Base-by-base conservation (phyloP, 805 yeast genomes). In the Myxozyma sirexii region DNA sequence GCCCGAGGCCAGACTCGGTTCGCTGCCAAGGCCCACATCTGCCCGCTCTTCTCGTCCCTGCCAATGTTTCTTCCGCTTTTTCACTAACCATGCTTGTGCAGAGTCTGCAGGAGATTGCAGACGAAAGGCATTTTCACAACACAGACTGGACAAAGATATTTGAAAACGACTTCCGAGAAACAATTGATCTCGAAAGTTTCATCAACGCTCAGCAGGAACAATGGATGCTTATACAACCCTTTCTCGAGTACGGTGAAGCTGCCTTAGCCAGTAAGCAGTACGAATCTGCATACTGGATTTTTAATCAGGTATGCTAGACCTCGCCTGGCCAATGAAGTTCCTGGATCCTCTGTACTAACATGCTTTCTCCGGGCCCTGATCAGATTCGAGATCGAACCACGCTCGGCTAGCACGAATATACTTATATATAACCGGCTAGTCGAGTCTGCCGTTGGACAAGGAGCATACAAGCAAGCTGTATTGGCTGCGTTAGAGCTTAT, bases 141-240 rank as follows among this genome's bases (percentile, higher is more conserved):
- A 37, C 43, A 10, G 52, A 48, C 8, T 48, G 52, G 52, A 23
- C 31, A 6, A 37, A 15, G 29, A 37, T 48, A 19, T 37, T 48
- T 10, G 43, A 48, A 39, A 48, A 48, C 31, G 43, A 48, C 33
- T 17, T 31, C 19, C 43, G 13, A 5, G 33, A 48, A 13, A 4
- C 43, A 4, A 48, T 48, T 13, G 52, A 48, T 33, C 43, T 48
- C 5, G 41, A 29, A 8, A 48, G 52, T 17, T 48, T 48, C 33
- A 48, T 35, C 21, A 48, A 13, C 33, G 23, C 52, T 1, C 43
- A 35, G 12, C 43, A 37, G 10, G 26, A 23, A 17, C 10, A 29
- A 15, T 48, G 52, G 42, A 35, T 37, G 31, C 29, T 48, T 10
- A 48, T 48, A 35, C 43, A 48, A 31, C 52, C 52, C 12, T 48